Evolutionary conservation across 805 yeast species (phyloP), one percentile per base, ranked within the genome.

Genomic region (Candida taoyuanica): DNA sequence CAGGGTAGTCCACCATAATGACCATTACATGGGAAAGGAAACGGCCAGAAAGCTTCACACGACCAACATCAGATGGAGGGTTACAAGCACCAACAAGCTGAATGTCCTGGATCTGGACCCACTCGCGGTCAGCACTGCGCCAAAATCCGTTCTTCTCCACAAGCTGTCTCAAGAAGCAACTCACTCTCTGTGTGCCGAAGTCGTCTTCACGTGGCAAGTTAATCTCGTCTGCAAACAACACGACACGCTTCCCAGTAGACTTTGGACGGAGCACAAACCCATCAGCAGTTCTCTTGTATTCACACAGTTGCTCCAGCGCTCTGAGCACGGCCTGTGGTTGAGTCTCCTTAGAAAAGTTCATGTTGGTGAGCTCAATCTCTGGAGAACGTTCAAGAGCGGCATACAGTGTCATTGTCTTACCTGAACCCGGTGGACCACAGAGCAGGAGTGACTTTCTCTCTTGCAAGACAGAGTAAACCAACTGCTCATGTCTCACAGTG

Each of bases 361-460:
- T 58, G 5, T 86, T 76, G 3, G 78, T 68, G 3, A 87, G 63
- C 16, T 78, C 83, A 42, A 77, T 65, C 13, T 71, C 67, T 0
- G 79, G 70, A 0, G 82, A 69, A 37, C 65, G 67, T 31, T 85
- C 64, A 29, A 91, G 55, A 0, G 87, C 79, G 33, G 81, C 76
- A 47, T 85, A 70, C 15, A 91, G 61, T 0, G 89, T 78, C 98
- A 91, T 89, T 0, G 98, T 89, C 56, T 91, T 91, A 41, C 98
- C 98, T 0, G 96, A 83, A 4, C 98, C 98, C 0, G 98, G 97
- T 0, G 98, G 98, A 3, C 98, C 98, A 60, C 96, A 87, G 17
- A 91, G 65, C 19, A 91, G 65, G 14, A 86, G 56, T 0, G 94
- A 76, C 28, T 63, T 63, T 37, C 73, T 80, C 31, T 74, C 74